phyloP scores from a whole-genome alignment of 2,329 filamentous ascomycete species.

The Ophiognomonia clavigignenti-juglandacearum region DNA sequence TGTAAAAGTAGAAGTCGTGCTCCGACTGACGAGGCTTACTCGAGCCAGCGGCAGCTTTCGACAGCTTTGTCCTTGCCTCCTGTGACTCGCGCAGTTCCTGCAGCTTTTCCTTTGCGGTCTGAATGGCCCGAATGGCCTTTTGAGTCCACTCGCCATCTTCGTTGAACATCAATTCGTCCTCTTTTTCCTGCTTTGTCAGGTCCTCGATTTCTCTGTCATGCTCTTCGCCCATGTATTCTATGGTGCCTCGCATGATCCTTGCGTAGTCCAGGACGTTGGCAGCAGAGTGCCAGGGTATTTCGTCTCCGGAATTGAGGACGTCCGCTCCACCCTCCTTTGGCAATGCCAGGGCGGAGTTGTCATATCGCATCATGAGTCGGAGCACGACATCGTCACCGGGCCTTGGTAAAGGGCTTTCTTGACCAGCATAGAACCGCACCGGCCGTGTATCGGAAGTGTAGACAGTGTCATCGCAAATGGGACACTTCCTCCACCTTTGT shows the following conservation, averaged over 20 bases:
- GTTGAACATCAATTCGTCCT: conserved; percentile 87
- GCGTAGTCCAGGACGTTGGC: conserved; percentile 94
- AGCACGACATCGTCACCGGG: conserved; percentile 88
- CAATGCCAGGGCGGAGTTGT: conserved; percentile 79
- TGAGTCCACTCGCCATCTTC: conserved; percentile 91
- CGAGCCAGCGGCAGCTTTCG: conserved; percentile 17
- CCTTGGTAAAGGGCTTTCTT: conserved; percentile 74
- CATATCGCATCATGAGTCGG: conserved; percentile 74
- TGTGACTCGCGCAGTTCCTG: conserved; percentile 36
- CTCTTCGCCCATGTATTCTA: conserved; percentile 79
- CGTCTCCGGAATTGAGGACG: conserved; percentile 61
- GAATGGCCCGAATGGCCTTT: conserved; percentile 73
- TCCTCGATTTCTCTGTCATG: conserved; percentile 75
- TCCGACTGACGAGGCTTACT: conserved; percentile 25
- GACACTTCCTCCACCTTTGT: conserved; percentile 86
- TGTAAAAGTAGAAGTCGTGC: conserved; percentile 78
- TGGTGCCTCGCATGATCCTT: conserved; percentile 88
- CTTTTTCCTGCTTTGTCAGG: conserved; percentile 70
- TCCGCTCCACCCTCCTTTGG: conserved; percentile 76
- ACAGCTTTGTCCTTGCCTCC: conserved; percentile 20
- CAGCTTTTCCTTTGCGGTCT: conserved; percentile 70
- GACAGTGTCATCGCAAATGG: conserved; percentile 91
- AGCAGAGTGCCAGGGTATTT: conserved; percentile 92
- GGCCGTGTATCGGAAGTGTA: conserved; percentile 86
- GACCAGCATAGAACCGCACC: conserved; percentile 85